Evolutionary conservation across 768 basidiomycete genomes (phyloP), one percentile per base, ranked within the genome.

Genomic region (Lentinula sp.): DNA sequence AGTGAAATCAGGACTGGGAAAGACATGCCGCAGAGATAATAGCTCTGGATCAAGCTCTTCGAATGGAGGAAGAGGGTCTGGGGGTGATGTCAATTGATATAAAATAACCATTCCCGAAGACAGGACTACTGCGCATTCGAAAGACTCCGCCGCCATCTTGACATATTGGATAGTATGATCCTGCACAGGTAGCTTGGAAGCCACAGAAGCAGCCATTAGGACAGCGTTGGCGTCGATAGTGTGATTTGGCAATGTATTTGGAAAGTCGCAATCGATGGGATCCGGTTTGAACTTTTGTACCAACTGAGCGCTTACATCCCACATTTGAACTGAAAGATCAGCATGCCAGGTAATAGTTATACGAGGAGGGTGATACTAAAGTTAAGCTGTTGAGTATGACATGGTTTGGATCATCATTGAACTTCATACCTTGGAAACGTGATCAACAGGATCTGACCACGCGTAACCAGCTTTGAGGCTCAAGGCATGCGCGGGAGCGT

Each of bases 251-350:
- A 92, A 76, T 1, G 81, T 74, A n/a, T 79, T 77, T 0, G 93
- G 93, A 66, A 85, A 94, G 60, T 85, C 79, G 57, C 80, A 76
- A 28, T 79, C 72, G 1, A 92, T 70, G 3, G 87, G 83, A 9
- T 77, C 75, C 3, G 78, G 76, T 6, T 73, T 71, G 4, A 75
- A 67, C 50, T 74, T 72, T 39, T 83, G 73, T 3, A 92, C 73
- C 2, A 93, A 76, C 33, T 88, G 86, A 4, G 85, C 79, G 58
- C 90, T 91, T 45, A 87, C 71, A 70, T 96, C 93, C 64, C 85
- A 84, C 70, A 95, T 90, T 59, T 81, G 82, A 18, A 95, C 73
- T 4, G 79, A 81, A 18, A 85, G 74, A 68, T 93, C 86, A 9
- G 74, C 73, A 67, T 90, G 85, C 58, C 76, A 76, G 0, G 88